Evolutionary conservation across 108 stramenopile species (phyloP).

Genomic region (Skeletonema costatum): DNA sequence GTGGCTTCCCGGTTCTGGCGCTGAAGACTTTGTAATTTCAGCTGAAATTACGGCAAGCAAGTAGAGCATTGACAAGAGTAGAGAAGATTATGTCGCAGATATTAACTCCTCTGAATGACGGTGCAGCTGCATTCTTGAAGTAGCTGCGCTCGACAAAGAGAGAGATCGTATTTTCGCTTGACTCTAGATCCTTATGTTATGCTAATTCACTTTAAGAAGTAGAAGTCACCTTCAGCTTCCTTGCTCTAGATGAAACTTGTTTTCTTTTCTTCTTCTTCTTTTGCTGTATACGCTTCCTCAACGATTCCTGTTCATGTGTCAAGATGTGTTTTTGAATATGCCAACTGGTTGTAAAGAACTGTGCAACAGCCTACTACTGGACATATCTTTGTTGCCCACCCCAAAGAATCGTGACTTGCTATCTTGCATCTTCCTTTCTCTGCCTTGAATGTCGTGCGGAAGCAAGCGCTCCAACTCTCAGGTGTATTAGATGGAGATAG

Average conservation of each 20-base stretch:
- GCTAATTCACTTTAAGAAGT: background rate
- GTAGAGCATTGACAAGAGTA: constrained; percentile 11
- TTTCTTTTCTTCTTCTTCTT: constrained; percentile 4
- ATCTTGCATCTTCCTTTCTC: background rate
- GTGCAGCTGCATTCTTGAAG: background rate
- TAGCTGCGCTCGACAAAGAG: background rate
- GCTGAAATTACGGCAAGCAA: constrained; percentile 49
- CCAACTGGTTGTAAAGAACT: constrained; percentile 1
- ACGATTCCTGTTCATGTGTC: constrained; percentile 25
- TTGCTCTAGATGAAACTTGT: background rate
- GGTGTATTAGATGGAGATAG: background rate
- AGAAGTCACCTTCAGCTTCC: background rate
- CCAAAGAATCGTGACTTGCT: constrained; percentile 3
- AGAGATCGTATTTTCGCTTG: background rate
- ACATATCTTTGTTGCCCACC: constrained; percentile 19
- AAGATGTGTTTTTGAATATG: constrained; percentile 24
- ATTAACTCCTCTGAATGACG: constrained; percentile 14
- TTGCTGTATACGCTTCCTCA: background rate
- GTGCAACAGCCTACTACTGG: constrained; percentile 16
- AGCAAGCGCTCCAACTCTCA: constrained; percentile 19
- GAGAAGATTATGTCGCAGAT: background rate
- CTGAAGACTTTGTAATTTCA: constrained; percentile 55
- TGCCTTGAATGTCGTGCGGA: constrained; percentile 6
- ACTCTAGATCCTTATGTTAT: background rate
- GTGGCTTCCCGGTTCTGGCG: constrained; percentile 60